Conservation (phyloP, 1,284 basidiomycete species). For the Moesziomyces antarcticus region DNA sequence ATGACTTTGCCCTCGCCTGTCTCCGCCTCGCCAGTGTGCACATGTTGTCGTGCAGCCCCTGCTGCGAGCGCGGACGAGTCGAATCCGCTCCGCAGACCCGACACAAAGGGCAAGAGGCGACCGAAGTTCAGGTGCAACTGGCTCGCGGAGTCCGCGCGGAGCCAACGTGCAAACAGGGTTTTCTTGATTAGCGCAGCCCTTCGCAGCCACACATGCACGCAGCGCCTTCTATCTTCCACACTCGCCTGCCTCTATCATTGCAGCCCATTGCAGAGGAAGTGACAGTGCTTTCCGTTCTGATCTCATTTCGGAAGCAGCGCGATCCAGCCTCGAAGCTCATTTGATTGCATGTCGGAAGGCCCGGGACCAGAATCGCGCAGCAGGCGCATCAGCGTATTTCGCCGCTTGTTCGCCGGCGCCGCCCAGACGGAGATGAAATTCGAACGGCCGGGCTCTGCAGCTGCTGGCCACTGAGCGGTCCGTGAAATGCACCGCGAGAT, state of each 20-base stretch:
- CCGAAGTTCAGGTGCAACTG: too few species aligned
- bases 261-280: neutral
- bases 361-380: too few species aligned
- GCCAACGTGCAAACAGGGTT: too few species aligned
- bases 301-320: neutral
- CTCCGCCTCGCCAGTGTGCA: neutral
- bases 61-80: neutral
- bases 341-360: neutral
- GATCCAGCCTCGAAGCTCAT: neutral
- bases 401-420: neutral
- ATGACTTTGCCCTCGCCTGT: neutral
- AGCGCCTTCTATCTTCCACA: too few species aligned
- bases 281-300: too few species aligned
- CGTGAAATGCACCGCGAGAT: neutral
- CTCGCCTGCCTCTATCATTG: too few species aligned
- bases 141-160: too few species aligned
- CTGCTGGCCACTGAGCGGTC: neutral
- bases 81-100: neutral
- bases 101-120: neutral
- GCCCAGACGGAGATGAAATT: neutral
- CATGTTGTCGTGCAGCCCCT: neutral
- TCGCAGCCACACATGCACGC: too few species aligned
- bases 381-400: neutral
- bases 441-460: neutral
- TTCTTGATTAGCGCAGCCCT: neutral